Percentiles rank a stretch among this genome's conserved stretches.
These are phyloP conservation scores for Auriscalpium vulgare DNA, from an alignment of 768 basidiomycete genomes.

Conservation along the genomic window DNA sequence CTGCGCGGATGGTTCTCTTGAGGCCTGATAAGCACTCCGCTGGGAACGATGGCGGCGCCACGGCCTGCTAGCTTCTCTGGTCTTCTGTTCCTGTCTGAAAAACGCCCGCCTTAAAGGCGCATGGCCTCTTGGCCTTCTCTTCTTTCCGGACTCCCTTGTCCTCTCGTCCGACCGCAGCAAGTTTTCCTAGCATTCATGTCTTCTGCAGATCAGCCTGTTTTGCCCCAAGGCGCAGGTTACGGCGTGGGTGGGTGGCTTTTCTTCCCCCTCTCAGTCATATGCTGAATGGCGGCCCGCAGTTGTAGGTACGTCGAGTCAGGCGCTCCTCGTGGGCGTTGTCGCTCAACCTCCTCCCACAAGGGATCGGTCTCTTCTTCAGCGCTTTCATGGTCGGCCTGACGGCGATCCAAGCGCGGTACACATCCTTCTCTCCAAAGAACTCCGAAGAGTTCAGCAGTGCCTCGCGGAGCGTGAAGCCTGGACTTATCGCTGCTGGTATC, in stretches of 20 bases:
- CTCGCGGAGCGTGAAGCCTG: slow-evolving; percentile 80
- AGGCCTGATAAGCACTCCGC: too few relatives aligned
- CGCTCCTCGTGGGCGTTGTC: too few relatives aligned
- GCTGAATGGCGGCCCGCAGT: slow-evolving; percentile 25
- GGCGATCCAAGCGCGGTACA: slow-evolving; percentile 78
- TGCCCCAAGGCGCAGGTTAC: slow-evolving; percentile 82
- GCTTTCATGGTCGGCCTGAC: slow-evolving; percentile 74
- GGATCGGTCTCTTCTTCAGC: slow-evolving; percentile 85
- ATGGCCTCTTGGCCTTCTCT: too few relatives aligned
- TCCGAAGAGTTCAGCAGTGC: slow-evolving; percentile 83
- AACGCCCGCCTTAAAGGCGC: too few relatives aligned
- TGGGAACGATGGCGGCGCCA: too few relatives aligned
- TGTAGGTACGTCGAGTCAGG: slow-evolving; percentile 32
- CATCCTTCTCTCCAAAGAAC: slow-evolving; percentile 66
- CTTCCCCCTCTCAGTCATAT: slow-evolving; percentile 1
- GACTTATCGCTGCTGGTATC: slow-evolving; percentile 87
- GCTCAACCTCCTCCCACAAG: slow-evolving; percentile 27
- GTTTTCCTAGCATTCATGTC: slow-evolving; percentile 3
- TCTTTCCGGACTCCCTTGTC: too few relatives aligned
- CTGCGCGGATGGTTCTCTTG: too few relatives aligned
- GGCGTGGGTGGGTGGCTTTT: slow-evolving; percentile 48
- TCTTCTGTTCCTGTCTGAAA: too few relatives aligned
- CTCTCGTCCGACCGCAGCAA: too few relatives aligned
- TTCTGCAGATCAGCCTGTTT: slow-evolving; percentile 28
- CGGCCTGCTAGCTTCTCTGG: too few relatives aligned